Conservation (phyloP, 176 grass and related monocot genomes). For the Phoenix dactylifera region DNA sequence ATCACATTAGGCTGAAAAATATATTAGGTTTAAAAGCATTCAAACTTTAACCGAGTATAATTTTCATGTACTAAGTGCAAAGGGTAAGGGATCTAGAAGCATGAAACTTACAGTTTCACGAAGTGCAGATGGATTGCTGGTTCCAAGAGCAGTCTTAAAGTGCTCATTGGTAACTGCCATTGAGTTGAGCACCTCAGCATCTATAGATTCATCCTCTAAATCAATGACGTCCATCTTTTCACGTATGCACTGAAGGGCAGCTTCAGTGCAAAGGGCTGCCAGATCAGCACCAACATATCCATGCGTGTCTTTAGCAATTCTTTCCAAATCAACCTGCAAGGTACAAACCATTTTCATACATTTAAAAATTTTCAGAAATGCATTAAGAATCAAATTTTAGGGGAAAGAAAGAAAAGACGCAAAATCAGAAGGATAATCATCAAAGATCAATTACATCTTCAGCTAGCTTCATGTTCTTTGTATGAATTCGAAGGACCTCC, state of each 20-base stretch:
- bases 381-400: neutral
- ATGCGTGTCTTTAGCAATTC: constrained; percentile 15
- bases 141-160: constrained; percentile 22
- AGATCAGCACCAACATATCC: constrained; percentile 21
- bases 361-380: neutral
- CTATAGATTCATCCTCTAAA: constrained; percentile 19
- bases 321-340: constrained; percentile 18
- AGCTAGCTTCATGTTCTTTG: constrained; percentile 21
- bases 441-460: constrained; percentile 3
- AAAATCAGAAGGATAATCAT: too few species aligned
- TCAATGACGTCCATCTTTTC: constrained; percentile 22
- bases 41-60: too few species aligned
- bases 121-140: constrained; percentile 16
- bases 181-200: constrained; percentile 16
- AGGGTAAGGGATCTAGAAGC: neutral
- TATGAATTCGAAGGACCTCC: constrained; percentile 18
- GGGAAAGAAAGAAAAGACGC: too few species aligned
- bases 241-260: constrained; percentile 16
- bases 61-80: neutral
- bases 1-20: neutral
- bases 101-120: constrained; percentile 10
- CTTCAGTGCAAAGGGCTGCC: constrained; percentile 18
- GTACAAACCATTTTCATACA: neutral
- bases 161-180: constrained; percentile 21
- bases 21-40: neutral